Base-by-base conservation (phyloP, 2,329 filamentous ascomycete genomes). In the Clonostachys solani region DNA sequence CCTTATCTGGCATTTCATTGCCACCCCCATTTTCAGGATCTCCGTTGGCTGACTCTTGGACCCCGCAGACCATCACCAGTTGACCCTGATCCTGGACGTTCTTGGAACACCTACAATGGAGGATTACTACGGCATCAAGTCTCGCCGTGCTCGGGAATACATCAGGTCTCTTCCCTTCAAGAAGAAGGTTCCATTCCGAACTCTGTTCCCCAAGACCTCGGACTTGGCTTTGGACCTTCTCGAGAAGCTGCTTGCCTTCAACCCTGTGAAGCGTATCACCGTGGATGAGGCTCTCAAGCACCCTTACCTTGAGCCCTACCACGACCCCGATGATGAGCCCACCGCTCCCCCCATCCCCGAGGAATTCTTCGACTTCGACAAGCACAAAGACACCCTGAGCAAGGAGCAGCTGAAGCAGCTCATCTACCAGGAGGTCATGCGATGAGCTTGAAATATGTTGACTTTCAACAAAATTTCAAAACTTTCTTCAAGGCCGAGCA, bases 51-150 rank as follows among this genome's bases (percentile, higher is more conserved):
- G 29, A 18, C 35, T 35, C 29, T 3, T 15, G 36, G 3, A 15
- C 15, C 6, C 23, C 23, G 8, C 35, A 95, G 90, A 99, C 66
- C 94, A 99, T 71, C 94, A 99, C 73, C 94, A 99, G 72, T 76
- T 99, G 59, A 99, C 94, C 7, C 78, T 99, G 52, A 99, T 99
- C 62, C 79, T 99, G 56, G 94, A 99, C 60, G 92, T 99, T 45
- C 86, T 99, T 50, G 94, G 94, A 54, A 99, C 94, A 4, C 94
- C 94, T 4, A 99, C 94, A 12, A 99, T 99, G 94, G 94, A 99
- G 68, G 94, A 99, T 67, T 99, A 99, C 80, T 99, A 99, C 61
- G 94, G 94, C 55, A 99, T 99, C 81, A 99, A 99, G 75, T 97
- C 94, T 46, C 88, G 94, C 55, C 89, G 94, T 61, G 94, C 94